A percentile compares a stretch with the other conserved stretches of the same genome.
phyloP scores from a whole-genome alignment of 192 early-diverging fungal species.

The Allomyces arbusculus region DNA sequence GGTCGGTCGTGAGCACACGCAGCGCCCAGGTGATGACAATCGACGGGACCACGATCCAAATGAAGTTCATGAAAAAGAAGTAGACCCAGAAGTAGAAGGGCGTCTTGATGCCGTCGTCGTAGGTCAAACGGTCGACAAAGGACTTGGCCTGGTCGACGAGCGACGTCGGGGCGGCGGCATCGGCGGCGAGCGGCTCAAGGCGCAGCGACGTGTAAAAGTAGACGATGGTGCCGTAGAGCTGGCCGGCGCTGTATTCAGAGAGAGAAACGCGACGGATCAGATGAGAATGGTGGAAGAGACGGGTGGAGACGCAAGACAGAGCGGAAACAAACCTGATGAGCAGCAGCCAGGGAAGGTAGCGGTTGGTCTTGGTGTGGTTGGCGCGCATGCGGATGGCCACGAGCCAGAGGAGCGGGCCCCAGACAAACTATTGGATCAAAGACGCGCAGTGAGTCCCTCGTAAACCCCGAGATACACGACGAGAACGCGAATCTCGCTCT shows the following conservation, averaged over 20 bases:
- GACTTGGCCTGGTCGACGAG: neutral
- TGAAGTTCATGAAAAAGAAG: constrained; percentile 61
- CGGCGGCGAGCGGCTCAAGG: constrained; percentile 12
- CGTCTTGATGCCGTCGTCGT: constrained; percentile 40
- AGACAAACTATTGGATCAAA: constrained; percentile 12
- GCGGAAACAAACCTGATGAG: constrained; percentile 1
- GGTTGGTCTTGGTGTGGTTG: constrained; percentile 7
- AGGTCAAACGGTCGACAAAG: neutral
- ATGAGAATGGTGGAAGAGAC: neutral
- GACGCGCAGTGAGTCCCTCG: neutral
- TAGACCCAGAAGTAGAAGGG: constrained; percentile 78
- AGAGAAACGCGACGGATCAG: neutral
- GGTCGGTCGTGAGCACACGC: constrained; percentile 1
- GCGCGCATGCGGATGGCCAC: constrained; percentile 13
- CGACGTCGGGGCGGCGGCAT: neutral
- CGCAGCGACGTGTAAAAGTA: constrained; percentile 52
- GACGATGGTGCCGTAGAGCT: constrained; percentile 64
- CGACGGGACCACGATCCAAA: constrained; percentile 63
- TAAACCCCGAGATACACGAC: neutral
- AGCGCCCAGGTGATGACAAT: constrained; percentile 13
- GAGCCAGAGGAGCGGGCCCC: constrained; percentile 20
- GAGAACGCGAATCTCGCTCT: constrained; percentile 22
- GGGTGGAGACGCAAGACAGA: neutral
- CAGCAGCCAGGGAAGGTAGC: constrained; percentile 30
- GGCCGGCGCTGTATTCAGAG: constrained; percentile 16